Evolutionary conservation across 352 stramenopile species (phyloP).

Genomic region (Phytophthora sansomeana): DNA sequence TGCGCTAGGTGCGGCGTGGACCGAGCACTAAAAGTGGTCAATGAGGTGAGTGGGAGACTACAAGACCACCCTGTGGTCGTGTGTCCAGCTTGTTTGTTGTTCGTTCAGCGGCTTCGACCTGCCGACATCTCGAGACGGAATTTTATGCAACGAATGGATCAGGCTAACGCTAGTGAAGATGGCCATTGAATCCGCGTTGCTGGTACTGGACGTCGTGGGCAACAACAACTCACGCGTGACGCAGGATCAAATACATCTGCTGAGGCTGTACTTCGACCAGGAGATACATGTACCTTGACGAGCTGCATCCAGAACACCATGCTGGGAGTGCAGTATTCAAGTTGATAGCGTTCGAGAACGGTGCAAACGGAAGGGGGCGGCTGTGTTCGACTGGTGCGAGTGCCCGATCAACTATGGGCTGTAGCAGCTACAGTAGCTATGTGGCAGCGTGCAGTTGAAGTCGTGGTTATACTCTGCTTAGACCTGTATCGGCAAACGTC

Average conservation of each 20-base stretch:
- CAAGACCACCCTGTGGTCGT: conserved; percentile 17
- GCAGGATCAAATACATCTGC: too few relatives aligned
- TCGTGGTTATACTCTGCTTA: conserved; percentile 10
- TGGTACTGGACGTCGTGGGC: too few relatives aligned
- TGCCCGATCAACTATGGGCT: background rate
- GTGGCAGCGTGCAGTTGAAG: conserved; percentile 3
- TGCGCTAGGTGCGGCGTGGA: conserved; percentile 27
- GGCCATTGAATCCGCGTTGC: too few relatives aligned
- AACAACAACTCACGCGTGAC: too few relatives aligned
- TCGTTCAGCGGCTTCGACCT: conserved; percentile 23
- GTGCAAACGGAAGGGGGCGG: too few relatives aligned
- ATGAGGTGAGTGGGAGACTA: conserved; percentile 17
- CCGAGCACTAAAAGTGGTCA: conserved; percentile 19
- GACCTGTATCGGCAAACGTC: conserved; percentile 6
- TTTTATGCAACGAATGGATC: background rate
- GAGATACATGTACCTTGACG: too few relatives aligned
- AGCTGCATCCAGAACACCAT: too few relatives aligned
- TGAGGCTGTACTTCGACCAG: too few relatives aligned
- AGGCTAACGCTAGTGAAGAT: too few relatives aligned
- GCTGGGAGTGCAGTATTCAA: too few relatives aligned
- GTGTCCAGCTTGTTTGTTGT: conserved; percentile 27
- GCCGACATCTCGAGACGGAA: conserved; percentile 19
- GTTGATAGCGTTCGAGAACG: too few relatives aligned
- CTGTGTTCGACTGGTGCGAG: background rate
- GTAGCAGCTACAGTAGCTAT: too few relatives aligned